phyloP scores from a whole-genome alignment of 2,329 filamentous ascomycete genomes.

The Leptographium galeiforme region DNA sequence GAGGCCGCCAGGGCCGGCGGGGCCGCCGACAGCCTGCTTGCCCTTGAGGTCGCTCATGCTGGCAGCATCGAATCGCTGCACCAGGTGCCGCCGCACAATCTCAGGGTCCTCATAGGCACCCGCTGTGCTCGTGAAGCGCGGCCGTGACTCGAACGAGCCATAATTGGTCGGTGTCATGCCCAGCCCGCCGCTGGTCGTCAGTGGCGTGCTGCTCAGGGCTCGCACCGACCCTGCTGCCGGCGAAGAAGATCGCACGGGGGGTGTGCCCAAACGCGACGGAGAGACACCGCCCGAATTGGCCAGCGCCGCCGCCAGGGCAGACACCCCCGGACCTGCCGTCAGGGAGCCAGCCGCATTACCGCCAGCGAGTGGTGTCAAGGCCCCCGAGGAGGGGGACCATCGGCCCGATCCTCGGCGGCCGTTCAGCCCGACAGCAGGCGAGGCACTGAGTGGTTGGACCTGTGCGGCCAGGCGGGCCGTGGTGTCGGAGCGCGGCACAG shows the following conservation, averaged over 20 bases:
- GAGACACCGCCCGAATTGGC: slow-evolving; percentile 59
- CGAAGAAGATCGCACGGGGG: slow-evolving; percentile 44
- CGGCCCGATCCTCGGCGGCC: slow-evolving; percentile 1
- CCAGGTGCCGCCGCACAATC: slow-evolving; percentile 78
- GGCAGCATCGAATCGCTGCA: slow-evolving; percentile 47
- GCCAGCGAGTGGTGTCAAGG: slow-evolving; percentile 51
- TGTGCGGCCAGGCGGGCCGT: slow-evolving; percentile 50
- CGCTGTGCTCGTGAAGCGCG: slow-evolving; percentile 33
- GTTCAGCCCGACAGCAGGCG: slow-evolving; percentile 7
- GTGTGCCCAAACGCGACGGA: slow-evolving; percentile 57
- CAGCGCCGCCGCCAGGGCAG: slow-evolving; percentile 78
- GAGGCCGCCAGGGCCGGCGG: no score
- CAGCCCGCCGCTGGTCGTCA: background rate
- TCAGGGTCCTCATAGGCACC: slow-evolving; percentile 76
- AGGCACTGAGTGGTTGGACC: slow-evolving; percentile 24
- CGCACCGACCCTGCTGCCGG: slow-evolving; percentile 21
- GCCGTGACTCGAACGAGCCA: slow-evolving; percentile 69
- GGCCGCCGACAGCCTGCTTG: slow-evolving; percentile 31
- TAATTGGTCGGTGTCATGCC: slow-evolving; percentile 57
- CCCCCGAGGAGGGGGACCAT: slow-evolving; percentile 33
- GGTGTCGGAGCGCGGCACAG: slow-evolving; percentile 42
- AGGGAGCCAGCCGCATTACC: slow-evolving; percentile 50
- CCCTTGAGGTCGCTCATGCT: slow-evolving; percentile 39
- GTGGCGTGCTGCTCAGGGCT: slow-evolving; percentile 1
- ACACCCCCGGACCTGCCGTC: slow-evolving; percentile 65